Evolutionary conservation across 345 rosid species (phyloP).

Genomic region (Firmiana major): DNA sequence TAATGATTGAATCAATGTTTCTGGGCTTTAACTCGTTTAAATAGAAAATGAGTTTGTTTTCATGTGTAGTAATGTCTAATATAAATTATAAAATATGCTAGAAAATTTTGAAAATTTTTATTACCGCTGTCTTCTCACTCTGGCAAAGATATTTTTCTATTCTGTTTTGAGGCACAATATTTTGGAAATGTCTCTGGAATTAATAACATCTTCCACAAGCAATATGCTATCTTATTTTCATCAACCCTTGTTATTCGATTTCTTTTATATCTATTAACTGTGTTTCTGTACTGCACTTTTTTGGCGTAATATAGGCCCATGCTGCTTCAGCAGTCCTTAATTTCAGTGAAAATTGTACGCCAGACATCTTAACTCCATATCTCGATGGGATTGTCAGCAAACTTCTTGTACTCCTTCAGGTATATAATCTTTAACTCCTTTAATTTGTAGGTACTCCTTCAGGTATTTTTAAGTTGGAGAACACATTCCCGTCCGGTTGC

Average conservation of each 20-base stretch:
- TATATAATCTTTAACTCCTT: conserved; percentile 11
- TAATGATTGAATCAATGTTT: background rate
- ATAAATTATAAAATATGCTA: background rate
- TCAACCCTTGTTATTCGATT: background rate
- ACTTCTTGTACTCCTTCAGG: conserved; percentile 72
- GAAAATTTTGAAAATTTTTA: background rate
- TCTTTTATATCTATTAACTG: background rate
- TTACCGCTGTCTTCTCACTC: background rate
- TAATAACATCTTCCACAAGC: background rate
- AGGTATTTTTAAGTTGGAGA: background rate
- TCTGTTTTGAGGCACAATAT: background rate
- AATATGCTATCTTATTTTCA: conserved; percentile 7
- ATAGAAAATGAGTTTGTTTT: conserved; percentile 3
- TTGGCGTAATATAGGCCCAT: conserved; percentile 45
- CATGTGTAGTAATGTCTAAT: background rate
- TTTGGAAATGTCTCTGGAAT: background rate
- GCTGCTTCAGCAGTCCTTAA: conserved; percentile 80
- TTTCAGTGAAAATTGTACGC: conserved; percentile 69
- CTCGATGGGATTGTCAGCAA: conserved; percentile 71
- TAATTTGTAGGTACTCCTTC: background rate
- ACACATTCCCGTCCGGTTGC: background rate
- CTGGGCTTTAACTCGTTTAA: background rate
- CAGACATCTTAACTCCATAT: conserved; percentile 61
- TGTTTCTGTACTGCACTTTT: background rate
- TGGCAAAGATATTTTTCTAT: background rate